Base-by-base conservation (phyloP, 495 filamentous ascomycete species). In the Penicillium coprophilum region DNA sequence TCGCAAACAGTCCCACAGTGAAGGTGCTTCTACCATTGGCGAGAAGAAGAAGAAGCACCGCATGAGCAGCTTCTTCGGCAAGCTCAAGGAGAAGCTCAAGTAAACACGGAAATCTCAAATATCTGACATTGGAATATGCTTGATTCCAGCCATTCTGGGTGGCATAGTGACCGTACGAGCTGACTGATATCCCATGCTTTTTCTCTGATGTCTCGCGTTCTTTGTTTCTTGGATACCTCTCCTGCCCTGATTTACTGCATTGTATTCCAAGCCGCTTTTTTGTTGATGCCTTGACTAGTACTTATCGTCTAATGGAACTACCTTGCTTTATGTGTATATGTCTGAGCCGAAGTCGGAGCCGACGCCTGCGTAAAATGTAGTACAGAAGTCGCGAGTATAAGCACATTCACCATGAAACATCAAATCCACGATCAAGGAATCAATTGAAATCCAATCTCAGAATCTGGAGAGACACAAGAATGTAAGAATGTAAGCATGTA, bases 11-110 rank as follows among this genome's bases (percentile, higher is more conserved):
- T 27, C 75, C 76, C 2, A 67, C 61, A 12, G 71, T 72, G 31
- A 51, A 23, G 59, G 53, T 17, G 53, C 57, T 31, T 59, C 61
- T 23, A 59, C 60, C 34, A 53, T 49, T n/a, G 53, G 50, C 31
- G 46, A 55, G 32, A 74, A 77, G 38, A 51, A 51, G 64, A 81
- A 80, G 69, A 74, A 74, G 61, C 71, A 73, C 50, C 71, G 74
- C 44, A 60, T 68, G 39, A 79, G 77, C 47, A 71, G 71, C 13
- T 77, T 81, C 54, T 81, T 82, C 62, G 60, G 61, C 20, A 80
- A 73, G 61, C 60, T 82, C 50, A 81, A 79, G 68, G 75, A 78
- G 59, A 78, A 77, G 74, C 63, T 78, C 45, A 76, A 75, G 56
- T 73, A 72, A 46, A 68, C n/a, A 31, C 11, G 17, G 21, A 28